Conservation (phyloP, 192 early-diverging fungal species). For the Radiomyces spectabilis region DNA sequence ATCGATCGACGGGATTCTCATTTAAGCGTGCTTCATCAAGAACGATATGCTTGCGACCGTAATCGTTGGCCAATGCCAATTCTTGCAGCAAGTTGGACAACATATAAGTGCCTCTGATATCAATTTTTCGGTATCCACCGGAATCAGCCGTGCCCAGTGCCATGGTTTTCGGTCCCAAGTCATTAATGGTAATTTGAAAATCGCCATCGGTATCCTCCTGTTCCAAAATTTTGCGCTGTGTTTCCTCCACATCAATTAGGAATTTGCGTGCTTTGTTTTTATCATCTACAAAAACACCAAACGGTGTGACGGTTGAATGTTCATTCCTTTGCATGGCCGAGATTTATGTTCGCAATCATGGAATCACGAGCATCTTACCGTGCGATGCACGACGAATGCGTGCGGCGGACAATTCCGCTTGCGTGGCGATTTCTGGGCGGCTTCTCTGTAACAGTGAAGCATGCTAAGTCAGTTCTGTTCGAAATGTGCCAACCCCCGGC, state of each 20-base stretch:
- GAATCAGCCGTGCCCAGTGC: conserved; percentile 78
- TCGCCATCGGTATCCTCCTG: conserved; percentile 96
- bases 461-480: neutral
- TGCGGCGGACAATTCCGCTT: neutral
- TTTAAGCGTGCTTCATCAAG: conserved; percentile 82
- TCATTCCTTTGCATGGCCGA: neutral
- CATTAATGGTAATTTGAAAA: conserved; percentile 89
- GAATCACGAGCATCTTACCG: conserved; percentile 18
- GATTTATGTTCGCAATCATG: neutral
- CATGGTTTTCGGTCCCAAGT: conserved; percentile 84
- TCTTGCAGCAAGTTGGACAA: conserved; percentile 94
- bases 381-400: conserved; percentile 24
- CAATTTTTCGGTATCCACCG: conserved; percentile 77
- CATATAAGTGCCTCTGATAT: conserved; percentile 90
- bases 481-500: too few relatives aligned
- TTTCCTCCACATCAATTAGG: conserved; percentile 78
- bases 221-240: conserved; percentile 64
- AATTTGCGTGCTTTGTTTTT: conserved; percentile 61
- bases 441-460: neutral
- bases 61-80: conserved; percentile 82
- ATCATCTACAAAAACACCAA: conserved; percentile 37
- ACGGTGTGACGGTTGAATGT: neutral
- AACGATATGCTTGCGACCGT: conserved; percentile 77
- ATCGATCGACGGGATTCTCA: conserved; percentile 87
- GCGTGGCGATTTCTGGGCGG: neutral